phyloP scores from a whole-genome alignment of 495 filamentous ascomycete species.

The Xeromyces bisporus region DNA sequence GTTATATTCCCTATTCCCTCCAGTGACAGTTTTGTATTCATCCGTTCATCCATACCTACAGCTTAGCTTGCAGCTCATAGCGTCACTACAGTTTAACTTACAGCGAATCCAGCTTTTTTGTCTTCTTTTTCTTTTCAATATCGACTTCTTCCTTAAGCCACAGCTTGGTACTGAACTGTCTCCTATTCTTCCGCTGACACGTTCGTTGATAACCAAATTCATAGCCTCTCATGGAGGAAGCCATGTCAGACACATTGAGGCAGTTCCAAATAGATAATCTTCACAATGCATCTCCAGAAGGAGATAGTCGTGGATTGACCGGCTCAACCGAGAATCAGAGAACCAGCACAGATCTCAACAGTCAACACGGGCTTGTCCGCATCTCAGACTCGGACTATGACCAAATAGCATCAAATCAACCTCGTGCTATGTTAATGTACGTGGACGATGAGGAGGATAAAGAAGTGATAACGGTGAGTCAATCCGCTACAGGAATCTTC shows the following conservation, averaged over 20 bases:
- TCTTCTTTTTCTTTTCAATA: no score
- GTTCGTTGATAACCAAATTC: no score
- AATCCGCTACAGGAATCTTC: not conserved
- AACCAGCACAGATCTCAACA: not conserved
- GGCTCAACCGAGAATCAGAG: not conserved
- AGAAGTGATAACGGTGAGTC: slow-evolving; percentile 36
- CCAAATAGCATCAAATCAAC: slow-evolving; percentile 27
- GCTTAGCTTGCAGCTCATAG: no score
- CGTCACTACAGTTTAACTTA: no score
- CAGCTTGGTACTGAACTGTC: no score
- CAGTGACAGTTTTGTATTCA: no score
- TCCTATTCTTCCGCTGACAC: no score
- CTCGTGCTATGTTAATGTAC: slow-evolving; percentile 35
- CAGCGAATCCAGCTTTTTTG: no score
- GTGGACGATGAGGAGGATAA: slow-evolving; percentile 39
- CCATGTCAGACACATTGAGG: slow-evolving; percentile 18
- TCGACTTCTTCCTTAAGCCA: no score
- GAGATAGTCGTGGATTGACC: not conserved
- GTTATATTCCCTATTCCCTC: no score
- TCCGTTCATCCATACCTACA: no score
- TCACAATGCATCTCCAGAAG: slow-evolving; percentile 7
- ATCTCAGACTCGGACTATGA: slow-evolving; percentile 32
- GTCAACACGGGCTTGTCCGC: slow-evolving; percentile 16
- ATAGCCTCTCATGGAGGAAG: not conserved
- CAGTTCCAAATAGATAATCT: slow-evolving; percentile 29